Base-by-base conservation (phyloP, 495 filamentous ascomycete species). In the Talaromyces stipitatus region DNA sequence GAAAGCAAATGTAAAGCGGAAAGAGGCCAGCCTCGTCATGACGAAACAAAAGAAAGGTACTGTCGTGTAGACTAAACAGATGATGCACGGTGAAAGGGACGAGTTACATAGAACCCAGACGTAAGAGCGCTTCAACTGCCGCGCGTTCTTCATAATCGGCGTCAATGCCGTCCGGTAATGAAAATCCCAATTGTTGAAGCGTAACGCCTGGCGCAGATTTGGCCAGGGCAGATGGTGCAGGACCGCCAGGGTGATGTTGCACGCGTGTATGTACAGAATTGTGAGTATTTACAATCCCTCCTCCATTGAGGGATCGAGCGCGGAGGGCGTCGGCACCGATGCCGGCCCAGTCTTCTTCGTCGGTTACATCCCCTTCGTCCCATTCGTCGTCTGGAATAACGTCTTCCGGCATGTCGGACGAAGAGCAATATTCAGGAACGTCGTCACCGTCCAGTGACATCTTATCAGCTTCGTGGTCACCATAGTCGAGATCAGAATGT, bases 281-380 rank as follows among this genome's bases (percentile, higher is more conserved):
- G 24, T 60, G 64, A 48, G 58, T 65, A 16, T 64, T 60, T 14
- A 72, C 57, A 57, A 75, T 67, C 52, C 72, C 71, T 11, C 64
- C 61, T 26, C 57, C 64, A 58, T 69, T 75, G 54, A 86, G 79
- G 41, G 86, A 90, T 12, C 80, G 82, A 41, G 87, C 85, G 53
- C 92, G 85, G 58, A 96, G 79, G 46, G 90, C 86, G 20, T 85
- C 90, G 20, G 92, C 89, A 26, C 91, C 92, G 47, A 96, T 90
- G 56, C 86, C 84, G 20, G 90, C 91, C 91, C 91, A 96, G 73
- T 98, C 92, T 69, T 98, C 94, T 61, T 96, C 91, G 70, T 98
- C 94, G n/a, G 94, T 97, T 53, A 85, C 79, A 66, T 95, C 90
- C 61, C 88, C 86, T 55, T 89, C 83, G 65, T 87, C 82, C 62